Evolutionary conservation across 371 early-diverging fungal species (phyloP).

Genomic region (Dinochytrium kinnereticum): DNA sequence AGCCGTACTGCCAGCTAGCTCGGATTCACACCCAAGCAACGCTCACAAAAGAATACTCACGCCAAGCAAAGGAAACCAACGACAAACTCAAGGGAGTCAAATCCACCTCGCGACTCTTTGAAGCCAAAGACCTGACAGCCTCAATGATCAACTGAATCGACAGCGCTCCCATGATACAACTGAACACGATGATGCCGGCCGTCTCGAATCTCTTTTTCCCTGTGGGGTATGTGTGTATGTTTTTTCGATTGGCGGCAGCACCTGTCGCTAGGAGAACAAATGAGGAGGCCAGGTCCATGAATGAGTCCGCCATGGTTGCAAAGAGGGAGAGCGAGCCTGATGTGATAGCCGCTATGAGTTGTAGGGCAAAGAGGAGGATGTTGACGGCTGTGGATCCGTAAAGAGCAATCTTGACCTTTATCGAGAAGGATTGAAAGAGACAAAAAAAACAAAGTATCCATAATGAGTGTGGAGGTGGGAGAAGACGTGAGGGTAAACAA

Average conservation of each 20-base stretch:
- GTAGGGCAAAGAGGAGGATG: conserved; percentile 76
- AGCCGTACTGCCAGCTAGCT: too few species aligned
- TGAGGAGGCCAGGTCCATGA: conserved; percentile 65
- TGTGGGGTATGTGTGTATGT: conserved; percentile 74
- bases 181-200: conserved; percentile 92
- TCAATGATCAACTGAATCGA: conserved; percentile 77
- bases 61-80: conserved; percentile 73
- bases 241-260: conserved; percentile 21
- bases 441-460: too few species aligned
- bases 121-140: conserved; percentile 17
- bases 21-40: too few species aligned
- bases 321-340: conserved; percentile 88
- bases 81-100: conserved; percentile 62
- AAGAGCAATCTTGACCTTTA: conserved; percentile 81
- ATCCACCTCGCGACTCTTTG: conserved; percentile 47
- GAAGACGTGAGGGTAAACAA: background rate
- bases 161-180: conserved; percentile 88
- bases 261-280: conserved; percentile 32
- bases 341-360: conserved; percentile 81
- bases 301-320: conserved; percentile 91
- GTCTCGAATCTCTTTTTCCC: conserved; percentile 91
- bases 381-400: conserved; percentile 85
- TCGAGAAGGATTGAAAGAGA: too few species aligned
- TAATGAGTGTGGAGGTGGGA: background rate
- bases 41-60: conserved; percentile 45